Percentiles rank a stretch among this genome's conserved stretches.
Conservation (phyloP, 2,329 filamentous ascomycete genomes). For the Passalora sequoiae region DNA sequence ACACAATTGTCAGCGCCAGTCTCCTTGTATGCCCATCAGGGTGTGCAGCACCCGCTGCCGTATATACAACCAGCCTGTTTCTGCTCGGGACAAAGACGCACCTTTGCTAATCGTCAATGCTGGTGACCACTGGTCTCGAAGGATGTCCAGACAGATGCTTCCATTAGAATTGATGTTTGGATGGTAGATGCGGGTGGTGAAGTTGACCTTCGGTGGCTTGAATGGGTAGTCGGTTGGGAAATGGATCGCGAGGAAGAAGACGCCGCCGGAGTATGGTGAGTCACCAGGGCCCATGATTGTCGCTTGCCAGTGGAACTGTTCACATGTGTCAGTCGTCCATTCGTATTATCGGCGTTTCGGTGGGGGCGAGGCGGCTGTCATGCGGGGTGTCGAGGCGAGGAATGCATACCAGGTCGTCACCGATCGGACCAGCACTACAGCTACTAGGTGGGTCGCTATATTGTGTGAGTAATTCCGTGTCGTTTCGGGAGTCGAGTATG, state of each 20-base stretch:
- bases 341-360: slow-evolving; percentile 7
- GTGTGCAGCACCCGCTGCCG: slow-evolving; percentile 5
- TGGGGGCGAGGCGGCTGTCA: slow-evolving; percentile 7
- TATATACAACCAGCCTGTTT: no score
- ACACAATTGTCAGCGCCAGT: slow-evolving; percentile 22
- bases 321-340: slow-evolving; percentile 13
- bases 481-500: no score
- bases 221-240: slow-evolving; percentile 99
- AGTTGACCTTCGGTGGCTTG: slow-evolving; percentile 99
- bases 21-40: slow-evolving; percentile 17
- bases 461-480: no score
- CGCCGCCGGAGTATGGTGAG: slow-evolving; percentile 94
- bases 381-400: slow-evolving; percentile 12
- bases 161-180: slow-evolving; percentile 99
- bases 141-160: slow-evolving; percentile 97
- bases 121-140: slow-evolving; percentile 98
- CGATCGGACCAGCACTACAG: slow-evolving; percentile 93
- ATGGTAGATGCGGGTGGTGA: slow-evolving; percentile 99
- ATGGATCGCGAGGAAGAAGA: slow-evolving; percentile 98
- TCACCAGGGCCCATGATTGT: slow-evolving; percentile 99
- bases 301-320: slow-evolving; percentile 98
- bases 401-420: slow-evolving; percentile 88
- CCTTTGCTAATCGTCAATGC: slow-evolving; percentile 98
- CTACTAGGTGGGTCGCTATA: slow-evolving; percentile 92
- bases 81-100: no score